Percentiles rank a stretch among this genome's conserved stretches.
Evolutionary conservation across 1,284 basidiomycete genomes (phyloP).

Genomic region (Xerocomus nothofagi): DNA sequence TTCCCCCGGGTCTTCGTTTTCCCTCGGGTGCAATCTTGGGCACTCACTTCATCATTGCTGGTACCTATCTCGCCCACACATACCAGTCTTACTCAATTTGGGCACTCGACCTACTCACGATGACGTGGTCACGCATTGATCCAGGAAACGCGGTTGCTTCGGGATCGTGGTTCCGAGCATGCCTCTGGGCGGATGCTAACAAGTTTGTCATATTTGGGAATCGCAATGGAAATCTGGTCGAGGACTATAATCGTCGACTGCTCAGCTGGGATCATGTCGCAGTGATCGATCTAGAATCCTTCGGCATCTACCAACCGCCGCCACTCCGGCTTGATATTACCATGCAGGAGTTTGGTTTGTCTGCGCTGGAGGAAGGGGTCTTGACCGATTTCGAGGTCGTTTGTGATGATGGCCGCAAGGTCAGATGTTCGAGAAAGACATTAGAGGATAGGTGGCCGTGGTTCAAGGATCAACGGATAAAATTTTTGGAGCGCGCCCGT

Average conservation of each 20-base stretch:
- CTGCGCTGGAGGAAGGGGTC: conserved; percentile 74
- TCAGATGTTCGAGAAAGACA: conserved; percentile 79
- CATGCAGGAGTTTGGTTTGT: conserved; percentile 76
- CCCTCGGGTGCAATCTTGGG: conserved; percentile 90
- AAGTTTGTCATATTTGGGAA: conserved; percentile 90
- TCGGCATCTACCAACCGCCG: conserved; percentile 90
- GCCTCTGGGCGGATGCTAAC: conserved; percentile 77
- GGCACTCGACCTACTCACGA: conserved; percentile 78
- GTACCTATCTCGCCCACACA: conserved; percentile 87
- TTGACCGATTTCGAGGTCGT: conserved; percentile 88
- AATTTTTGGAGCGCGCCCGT: conserved; percentile 56
- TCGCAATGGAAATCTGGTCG: conserved; percentile 79
- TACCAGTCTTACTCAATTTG: conserved; percentile 90
- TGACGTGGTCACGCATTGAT: conserved; percentile 86
- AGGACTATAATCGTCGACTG: conserved; percentile 88
- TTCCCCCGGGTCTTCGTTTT: conserved; percentile 91
- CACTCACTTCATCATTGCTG: conserved; percentile 84
- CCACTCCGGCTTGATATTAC: conserved; percentile 63
- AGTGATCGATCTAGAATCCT: conserved; percentile 88
- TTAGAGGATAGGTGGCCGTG: conserved; percentile 91
- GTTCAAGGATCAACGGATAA: conserved; percentile 76
- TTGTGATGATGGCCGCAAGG: conserved; percentile 84
- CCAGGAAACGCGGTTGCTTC: conserved; percentile 74
- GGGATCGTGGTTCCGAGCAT: conserved; percentile 89
- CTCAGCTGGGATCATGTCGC: conserved; percentile 92